phyloP scores from a whole-genome alignment of 768 basidiomycete species.

The Termitomyces sp. region DNA sequence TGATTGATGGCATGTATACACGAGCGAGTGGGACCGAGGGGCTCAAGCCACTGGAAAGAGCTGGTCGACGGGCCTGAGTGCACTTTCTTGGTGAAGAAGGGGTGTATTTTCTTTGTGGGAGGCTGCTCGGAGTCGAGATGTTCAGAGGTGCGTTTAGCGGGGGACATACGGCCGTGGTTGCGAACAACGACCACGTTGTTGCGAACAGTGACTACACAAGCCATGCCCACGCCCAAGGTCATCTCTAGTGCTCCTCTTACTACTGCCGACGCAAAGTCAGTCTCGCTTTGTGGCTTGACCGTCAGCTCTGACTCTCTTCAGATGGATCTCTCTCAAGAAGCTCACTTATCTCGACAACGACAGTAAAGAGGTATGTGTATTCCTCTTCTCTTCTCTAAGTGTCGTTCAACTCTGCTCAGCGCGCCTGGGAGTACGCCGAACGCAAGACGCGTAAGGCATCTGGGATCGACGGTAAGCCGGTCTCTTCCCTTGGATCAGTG shows the following conservation, averaged over 20 bases:
- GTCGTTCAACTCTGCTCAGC: slow-evolving; percentile 29
- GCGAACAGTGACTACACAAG: slow-evolving; percentile 3
- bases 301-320: slow-evolving; percentile 19
- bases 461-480: slow-evolving; percentile 70
- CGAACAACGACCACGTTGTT: slow-evolving; percentile 4
- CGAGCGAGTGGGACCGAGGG: slow-evolving; percentile 29
- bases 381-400: background rate
- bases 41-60: slow-evolving; percentile 33
- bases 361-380: slow-evolving; percentile 64
- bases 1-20: slow-evolving; percentile 39
- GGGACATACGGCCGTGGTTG: slow-evolving; percentile 6
- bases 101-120: slow-evolving; percentile 19
- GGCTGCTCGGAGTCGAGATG: slow-evolving; percentile 4
- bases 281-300: background rate
- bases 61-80: slow-evolving; percentile 6
- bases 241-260: slow-evolving; percentile 46
- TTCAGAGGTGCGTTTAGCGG: slow-evolving; percentile 11
- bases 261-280: slow-evolving; percentile 53
- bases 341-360: slow-evolving; percentile 76
- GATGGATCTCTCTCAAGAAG: slow-evolving; percentile 84
- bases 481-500: background rate
- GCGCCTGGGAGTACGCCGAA: slow-evolving; percentile 88
- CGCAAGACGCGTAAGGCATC: slow-evolving; percentile 71
- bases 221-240: slow-evolving; percentile 37
- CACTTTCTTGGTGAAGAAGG: slow-evolving; percentile 31